These are phyloP conservation scores for Syzygium jambos DNA, from an alignment of 345 rosid species.

Conservation along the genomic window DNA sequence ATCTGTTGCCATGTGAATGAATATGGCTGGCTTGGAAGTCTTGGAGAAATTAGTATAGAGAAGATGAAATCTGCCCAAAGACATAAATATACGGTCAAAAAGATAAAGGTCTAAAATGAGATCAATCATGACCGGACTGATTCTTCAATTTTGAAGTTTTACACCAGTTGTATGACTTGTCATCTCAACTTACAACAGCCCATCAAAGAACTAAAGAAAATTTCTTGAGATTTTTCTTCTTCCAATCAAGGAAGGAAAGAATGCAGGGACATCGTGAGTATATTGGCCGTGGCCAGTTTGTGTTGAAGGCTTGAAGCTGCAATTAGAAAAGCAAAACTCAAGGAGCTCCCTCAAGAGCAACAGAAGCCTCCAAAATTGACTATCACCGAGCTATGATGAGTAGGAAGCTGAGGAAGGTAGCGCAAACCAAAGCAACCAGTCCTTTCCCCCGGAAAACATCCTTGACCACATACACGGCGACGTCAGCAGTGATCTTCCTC, in stretches of 20 bases:
- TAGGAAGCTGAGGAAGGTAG: conserved; percentile 5
- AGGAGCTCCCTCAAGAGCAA: not conserved
- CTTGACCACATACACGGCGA: conserved; percentile 20
- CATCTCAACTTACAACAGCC: not conserved
- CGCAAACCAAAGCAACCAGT: conserved; percentile 9
- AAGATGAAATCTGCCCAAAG: not conserved
- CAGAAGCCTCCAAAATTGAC: not conserved
- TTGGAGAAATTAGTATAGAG: not conserved
- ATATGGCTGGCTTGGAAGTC: not conserved
- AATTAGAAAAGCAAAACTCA: not conserved
- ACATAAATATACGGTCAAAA: not conserved
- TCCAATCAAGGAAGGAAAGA: not conserved
- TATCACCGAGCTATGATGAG: not conserved
- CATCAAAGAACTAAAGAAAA: not conserved
- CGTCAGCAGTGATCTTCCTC: conserved; percentile 32
- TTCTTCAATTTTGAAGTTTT: not conserved
- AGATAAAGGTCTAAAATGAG: not conserved
- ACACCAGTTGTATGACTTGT: not conserved
- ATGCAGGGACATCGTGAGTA: not conserved
- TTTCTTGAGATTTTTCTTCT: not conserved
- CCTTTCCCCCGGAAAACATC: conserved; percentile 8
- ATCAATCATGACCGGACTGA: not conserved
- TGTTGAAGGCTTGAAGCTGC: not conserved
- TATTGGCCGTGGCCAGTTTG: not conserved
- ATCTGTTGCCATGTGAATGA: not conserved